phyloP scores from a whole-genome alignment of 1,139 yeast genomes.

The Blastobotrys arbuscula region DNA sequence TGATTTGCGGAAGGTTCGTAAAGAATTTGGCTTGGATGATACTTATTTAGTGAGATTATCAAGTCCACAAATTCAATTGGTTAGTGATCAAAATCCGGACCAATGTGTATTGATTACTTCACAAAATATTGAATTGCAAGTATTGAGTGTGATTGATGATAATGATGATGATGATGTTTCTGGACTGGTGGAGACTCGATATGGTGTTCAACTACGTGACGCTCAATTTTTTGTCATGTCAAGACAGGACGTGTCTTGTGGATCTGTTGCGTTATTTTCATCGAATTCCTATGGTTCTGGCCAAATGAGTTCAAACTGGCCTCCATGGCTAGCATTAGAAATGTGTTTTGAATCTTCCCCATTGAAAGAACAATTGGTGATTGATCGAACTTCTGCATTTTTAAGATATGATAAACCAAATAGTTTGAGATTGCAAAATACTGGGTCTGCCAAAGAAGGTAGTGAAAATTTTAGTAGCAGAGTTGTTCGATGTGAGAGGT shows the following conservation, averaged over 20 bases:
- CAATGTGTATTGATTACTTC: slow-evolving; percentile 67
- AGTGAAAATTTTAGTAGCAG: slow-evolving; percentile 20
- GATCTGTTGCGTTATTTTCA: slow-evolving; percentile 41
- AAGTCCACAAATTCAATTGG: slow-evolving; percentile 82
- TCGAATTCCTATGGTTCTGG: slow-evolving; percentile 38
- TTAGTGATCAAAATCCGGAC: slow-evolving; percentile 57
- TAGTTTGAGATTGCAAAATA: slow-evolving; percentile 42
- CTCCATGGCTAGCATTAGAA: slow-evolving; percentile 74
- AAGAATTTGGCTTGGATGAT: slow-evolving; percentile 36
- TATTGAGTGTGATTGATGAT: slow-evolving; percentile 50
- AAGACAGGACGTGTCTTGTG: slow-evolving; percentile 41
- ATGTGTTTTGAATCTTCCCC: slow-evolving; percentile 64
- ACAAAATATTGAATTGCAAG: slow-evolving; percentile 64
- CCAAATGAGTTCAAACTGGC: slow-evolving; percentile 48
- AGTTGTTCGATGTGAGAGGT: slow-evolving; percentile 32
- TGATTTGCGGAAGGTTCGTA: slow-evolving; percentile 41
- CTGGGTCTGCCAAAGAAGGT: slow-evolving; percentile 2
- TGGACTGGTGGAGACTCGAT: slow-evolving; percentile 60
- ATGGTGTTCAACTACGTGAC: slow-evolving; percentile 61
- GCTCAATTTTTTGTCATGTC: slow-evolving; percentile 67
- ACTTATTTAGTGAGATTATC: slow-evolving; percentile 65
- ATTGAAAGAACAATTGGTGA: slow-evolving; percentile 50
- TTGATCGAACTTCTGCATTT: slow-evolving; percentile 59
- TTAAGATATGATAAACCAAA: slow-evolving; percentile 64
- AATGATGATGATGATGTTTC: slow-evolving; percentile 45